A percentile compares a stretch with the other conserved stretches of the same genome.
These are phyloP conservation scores for Boechera stricta DNA, from an alignment of 345 rosid genomes.

Conservation along the genomic window DNA sequence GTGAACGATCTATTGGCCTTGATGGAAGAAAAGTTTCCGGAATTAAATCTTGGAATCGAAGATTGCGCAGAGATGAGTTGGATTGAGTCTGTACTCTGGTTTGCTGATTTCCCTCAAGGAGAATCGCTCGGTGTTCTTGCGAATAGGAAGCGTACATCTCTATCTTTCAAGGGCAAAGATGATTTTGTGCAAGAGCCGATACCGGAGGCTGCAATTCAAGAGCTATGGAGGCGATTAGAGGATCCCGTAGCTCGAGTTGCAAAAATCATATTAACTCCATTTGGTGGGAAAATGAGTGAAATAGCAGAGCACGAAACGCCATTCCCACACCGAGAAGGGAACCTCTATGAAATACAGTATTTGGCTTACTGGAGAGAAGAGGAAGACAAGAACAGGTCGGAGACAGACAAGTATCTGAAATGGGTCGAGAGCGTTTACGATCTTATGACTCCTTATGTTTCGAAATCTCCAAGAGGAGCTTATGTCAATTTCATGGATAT, in stretches of 20 bases:
- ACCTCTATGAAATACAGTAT: constrained; percentile 51
- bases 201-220: constrained; percentile 40
- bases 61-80: constrained; percentile 58
- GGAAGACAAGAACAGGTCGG: constrained; percentile 17
- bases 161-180: constrained; percentile 51
- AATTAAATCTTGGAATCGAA: constrained; percentile 41
- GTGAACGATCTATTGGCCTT: constrained; percentile 26
- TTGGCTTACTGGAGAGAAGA: constrained; percentile 45
- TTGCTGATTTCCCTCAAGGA: constrained; percentile 1
- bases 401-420: constrained; percentile 36
- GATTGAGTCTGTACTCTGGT: constrained; percentile 49
- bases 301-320: constrained; percentile 46
- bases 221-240: constrained; percentile 30
- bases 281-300: constrained; percentile 63
- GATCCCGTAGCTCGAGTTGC: constrained; percentile 28
- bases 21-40: constrained; percentile 44
- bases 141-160: constrained; percentile 22
- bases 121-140: constrained; percentile 28
- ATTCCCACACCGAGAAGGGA: constrained; percentile 61
- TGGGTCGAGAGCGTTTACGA: constrained; percentile 48
- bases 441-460: constrained; percentile 59
- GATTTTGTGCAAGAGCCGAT: constrained; percentile 52
- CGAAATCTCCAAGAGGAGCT: constrained; percentile 62
- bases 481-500: constrained; percentile 42
- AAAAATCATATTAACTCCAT: constrained; percentile 52